These are phyloP conservation scores for Adiantum capillusveneris DNA, from an alignment of 75 land plant genomes.

Conservation along the genomic window DNA sequence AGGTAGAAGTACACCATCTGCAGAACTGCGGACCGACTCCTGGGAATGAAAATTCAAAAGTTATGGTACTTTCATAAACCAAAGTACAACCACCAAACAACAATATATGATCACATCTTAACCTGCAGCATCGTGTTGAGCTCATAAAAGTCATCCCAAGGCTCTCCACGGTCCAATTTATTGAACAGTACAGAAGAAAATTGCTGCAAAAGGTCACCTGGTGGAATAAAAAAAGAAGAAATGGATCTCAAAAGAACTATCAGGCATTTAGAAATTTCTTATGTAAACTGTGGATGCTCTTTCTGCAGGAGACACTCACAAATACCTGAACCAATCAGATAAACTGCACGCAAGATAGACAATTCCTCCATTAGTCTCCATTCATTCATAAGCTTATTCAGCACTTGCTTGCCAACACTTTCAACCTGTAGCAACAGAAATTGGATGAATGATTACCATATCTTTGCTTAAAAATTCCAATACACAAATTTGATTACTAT, in stretches of 20 bases:
- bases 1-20: conserved; percentile 64
- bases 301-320: conserved; percentile 3
- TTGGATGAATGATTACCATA: not conserved
- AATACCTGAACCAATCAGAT: conserved; percentile 86
- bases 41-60: too few relatives aligned
- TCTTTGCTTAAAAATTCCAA: too few relatives aligned
- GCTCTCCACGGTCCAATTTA: conserved; percentile 81
- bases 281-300: too few relatives aligned
- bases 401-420: conserved; percentile 55
- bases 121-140: conserved; percentile 89
- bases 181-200: conserved; percentile 71
- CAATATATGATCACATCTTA: not conserved
- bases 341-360: conserved; percentile 74
- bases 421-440: conserved; percentile 48
- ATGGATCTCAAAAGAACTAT: too few relatives aligned
- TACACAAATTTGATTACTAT: too few relatives aligned
- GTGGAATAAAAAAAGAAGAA: too few relatives aligned
- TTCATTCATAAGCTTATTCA: conserved; percentile 68
- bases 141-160: conserved; percentile 95
- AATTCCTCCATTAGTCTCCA: conserved; percentile 97
- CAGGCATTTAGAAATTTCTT: too few relatives aligned
- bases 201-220: conserved; percentile 95
- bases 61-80: too few relatives aligned
- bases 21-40: conserved; percentile 93
- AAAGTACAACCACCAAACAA: not conserved